phyloP scores from a whole-genome alignment of 1,139 yeast species.

The Geotrichum fermentans region DNA sequence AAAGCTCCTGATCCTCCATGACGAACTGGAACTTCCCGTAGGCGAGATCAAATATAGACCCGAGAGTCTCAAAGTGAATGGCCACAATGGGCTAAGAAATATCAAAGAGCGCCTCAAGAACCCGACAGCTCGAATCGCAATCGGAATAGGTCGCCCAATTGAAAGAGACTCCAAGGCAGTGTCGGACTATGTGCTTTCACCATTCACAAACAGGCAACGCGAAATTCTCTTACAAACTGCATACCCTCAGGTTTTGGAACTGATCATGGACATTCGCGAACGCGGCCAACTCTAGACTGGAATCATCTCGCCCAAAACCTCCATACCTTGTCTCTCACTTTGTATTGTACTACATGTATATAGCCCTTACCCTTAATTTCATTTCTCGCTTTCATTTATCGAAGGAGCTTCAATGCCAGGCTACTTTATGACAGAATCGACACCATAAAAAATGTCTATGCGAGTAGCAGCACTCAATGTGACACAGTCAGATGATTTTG shows the following conservation, averaged over 20 bases:
- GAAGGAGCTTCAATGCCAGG: too few relatives aligned
- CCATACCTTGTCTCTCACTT: not conserved
- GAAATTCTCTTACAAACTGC: slow-evolving; percentile 36
- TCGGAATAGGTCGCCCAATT: slow-evolving; percentile 71
- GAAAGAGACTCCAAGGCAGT: slow-evolving; percentile 44
- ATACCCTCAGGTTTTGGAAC: slow-evolving; percentile 40
- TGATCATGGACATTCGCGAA: slow-evolving; percentile 39
- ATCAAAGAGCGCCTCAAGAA: slow-evolving; percentile 37
- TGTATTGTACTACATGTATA: not conserved
- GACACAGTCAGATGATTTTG: slow-evolving; percentile 32
- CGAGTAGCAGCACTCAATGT: slow-evolving; percentile 16
- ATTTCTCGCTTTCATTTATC: too few relatives aligned
- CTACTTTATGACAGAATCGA: not conserved
- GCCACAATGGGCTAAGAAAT: slow-evolving; percentile 69
- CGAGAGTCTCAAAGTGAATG: slow-evolving; percentile 57
- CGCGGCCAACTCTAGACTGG: slow-evolving; percentile 4
- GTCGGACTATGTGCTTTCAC: slow-evolving; percentile 55
- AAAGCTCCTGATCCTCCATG: slow-evolving; percentile 60
- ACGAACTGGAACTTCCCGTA: slow-evolving; percentile 60
- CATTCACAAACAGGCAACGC: slow-evolving; percentile 42
- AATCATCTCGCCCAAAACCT: not conserved
- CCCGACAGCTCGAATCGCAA: slow-evolving; percentile 49
- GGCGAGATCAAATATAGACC: slow-evolving; percentile 60
- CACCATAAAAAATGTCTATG: slow-evolving; percentile 8
- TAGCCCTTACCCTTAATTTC: not conserved